Evolutionary conservation across 805 yeast species (phyloP), one percentile per base, ranked within the genome.

Genomic region (Candida xiaguanensis): DNA sequence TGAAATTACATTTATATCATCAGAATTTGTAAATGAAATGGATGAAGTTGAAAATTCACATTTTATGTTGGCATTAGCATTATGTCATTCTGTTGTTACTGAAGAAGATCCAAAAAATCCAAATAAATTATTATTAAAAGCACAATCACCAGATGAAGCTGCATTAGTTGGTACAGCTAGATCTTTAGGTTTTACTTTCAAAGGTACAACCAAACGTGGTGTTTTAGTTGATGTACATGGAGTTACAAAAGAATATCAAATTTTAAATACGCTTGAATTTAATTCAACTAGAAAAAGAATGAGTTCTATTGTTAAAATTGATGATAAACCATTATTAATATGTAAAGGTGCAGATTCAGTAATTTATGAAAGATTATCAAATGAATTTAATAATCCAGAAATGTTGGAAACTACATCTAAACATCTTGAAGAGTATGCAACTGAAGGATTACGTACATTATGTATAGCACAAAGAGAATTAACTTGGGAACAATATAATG

Each of bases 301-400:
- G 95, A 82, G 90, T 72, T 84, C 85, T 12, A 80, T 85, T 46
- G 72, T 85, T 27, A 83, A 82, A 56, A 68, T 85, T 29, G 89
- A 89, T 1, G 77, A 67, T 16, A 78, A 70, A 38, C 87, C 83
- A 0, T 60, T 84, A 30, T 63, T 85, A 48, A 77, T 84, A 41
- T 84, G 91, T 66, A 85, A 85, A 60, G 95, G 95, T 64, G 95
- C 95, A 2, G 95, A 85, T 61, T 81, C 88, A 22, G 74, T 85
- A 39, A 85, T 85, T 35, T 85, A 82, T 52, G 75, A 82, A 3
- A 70, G 95, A 58, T 67, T 85, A 46, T 58, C 69, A 17, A 54
- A 55, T 24, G 39, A 48, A 2, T 67, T 59, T 20, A 65, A 70
- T 31, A 72, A 75, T 43, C 67, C 73, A 37, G 70, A 72, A 35